A percentile compares a stretch with the other conserved stretches of the same genome.
These are phyloP conservation scores for Cardamine resedifolia DNA, from an alignment of 345 rosid genomes.

Conservation along the genomic window DNA sequence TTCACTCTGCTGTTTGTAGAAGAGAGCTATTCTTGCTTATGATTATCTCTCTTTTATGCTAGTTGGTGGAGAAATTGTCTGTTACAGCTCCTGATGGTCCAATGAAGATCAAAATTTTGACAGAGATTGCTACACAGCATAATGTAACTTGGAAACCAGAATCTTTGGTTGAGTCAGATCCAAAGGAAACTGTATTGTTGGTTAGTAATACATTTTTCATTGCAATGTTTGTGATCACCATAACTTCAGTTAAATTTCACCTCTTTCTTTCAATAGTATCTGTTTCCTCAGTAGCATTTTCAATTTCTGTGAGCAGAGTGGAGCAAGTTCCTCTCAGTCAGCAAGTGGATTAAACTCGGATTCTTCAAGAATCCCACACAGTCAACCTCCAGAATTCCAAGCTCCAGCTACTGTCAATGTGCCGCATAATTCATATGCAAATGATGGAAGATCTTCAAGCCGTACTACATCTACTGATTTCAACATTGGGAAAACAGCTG, in stretches of 20 bases:
- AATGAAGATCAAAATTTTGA: constrained; percentile 67
- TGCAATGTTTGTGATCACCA: background rate
- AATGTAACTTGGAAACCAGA: constrained; percentile 73
- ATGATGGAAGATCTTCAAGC: constrained; percentile 41
- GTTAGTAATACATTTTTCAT: constrained; percentile 28
- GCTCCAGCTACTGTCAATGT: constrained; percentile 34
- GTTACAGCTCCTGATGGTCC: constrained; percentile 83
- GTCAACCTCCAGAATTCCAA: constrained; percentile 42
- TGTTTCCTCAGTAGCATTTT: constrained; percentile 18
- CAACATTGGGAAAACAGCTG: constrained; percentile 17
- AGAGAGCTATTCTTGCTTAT: constrained; percentile 13
- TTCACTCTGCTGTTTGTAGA: background rate
- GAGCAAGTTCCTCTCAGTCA: constrained; percentile 48
- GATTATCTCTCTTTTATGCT: constrained; percentile 11
- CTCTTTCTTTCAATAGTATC: background rate
- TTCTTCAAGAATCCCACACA: constrained; percentile 43
- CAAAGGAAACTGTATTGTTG: constrained; percentile 45
- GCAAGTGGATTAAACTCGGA: constrained; percentile 34
- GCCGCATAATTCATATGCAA: constrained; percentile 33
- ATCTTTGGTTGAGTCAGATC: constrained; percentile 55
- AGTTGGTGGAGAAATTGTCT: constrained; percentile 87
- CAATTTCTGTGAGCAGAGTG: constrained; percentile 54
- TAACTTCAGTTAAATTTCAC: background rate
- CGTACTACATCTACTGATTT: constrained; percentile 33
- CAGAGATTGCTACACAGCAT: constrained; percentile 75